Conservation (phyloP, 441 rosid genomes). For the Arabidopsis hybrid region DNA sequence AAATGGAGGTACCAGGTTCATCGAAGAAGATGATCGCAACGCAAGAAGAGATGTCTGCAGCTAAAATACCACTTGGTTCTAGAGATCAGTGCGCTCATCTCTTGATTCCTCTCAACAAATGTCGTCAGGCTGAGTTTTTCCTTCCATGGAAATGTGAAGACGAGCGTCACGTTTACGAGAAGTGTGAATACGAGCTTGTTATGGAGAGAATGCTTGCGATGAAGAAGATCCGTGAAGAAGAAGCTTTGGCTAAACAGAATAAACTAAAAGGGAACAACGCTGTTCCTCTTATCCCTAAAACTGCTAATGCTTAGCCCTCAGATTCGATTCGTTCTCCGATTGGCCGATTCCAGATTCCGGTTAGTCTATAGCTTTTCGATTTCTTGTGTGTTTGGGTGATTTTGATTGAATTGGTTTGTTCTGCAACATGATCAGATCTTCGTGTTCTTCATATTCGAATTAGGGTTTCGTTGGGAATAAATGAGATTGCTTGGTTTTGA, state of each 20-base stretch:
- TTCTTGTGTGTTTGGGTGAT: no score
- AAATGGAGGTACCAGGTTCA: slow-evolving; percentile 87
- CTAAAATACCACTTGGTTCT: slow-evolving; percentile 75
- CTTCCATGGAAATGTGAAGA: slow-evolving; percentile 97
- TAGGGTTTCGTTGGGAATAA: slow-evolving; percentile 32
- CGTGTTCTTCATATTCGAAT: not conserved
- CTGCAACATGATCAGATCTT: slow-evolving; percentile 8
- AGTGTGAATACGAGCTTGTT: slow-evolving; percentile 96
- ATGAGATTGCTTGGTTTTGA: slow-evolving; percentile 12
- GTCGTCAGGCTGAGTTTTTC: slow-evolving; percentile 89
- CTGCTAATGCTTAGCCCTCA: slow-evolving; percentile 69
- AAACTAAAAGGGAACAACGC: slow-evolving; percentile 48
- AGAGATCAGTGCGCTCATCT: slow-evolving; percentile 96
- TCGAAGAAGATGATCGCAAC: slow-evolving; percentile 98
- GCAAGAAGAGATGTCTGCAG: slow-evolving; percentile 85
- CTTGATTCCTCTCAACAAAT: slow-evolving; percentile 92
- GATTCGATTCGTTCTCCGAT: slow-evolving; percentile 18
- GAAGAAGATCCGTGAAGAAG: slow-evolving; percentile 92
- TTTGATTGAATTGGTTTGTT: slow-evolving; percentile 5
- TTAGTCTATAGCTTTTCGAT: slow-evolving; percentile 24
- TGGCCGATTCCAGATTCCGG: slow-evolving; percentile 38
- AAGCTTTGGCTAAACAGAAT: slow-evolving; percentile 64
- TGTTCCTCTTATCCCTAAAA: slow-evolving; percentile 76
- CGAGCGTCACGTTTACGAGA: slow-evolving; percentile 92
- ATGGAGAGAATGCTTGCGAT: slow-evolving; percentile 97